Evolutionary conservation across 768 basidiomycete genomes (phyloP).

Genomic region (Phlegmacium glaucopus): DNA sequence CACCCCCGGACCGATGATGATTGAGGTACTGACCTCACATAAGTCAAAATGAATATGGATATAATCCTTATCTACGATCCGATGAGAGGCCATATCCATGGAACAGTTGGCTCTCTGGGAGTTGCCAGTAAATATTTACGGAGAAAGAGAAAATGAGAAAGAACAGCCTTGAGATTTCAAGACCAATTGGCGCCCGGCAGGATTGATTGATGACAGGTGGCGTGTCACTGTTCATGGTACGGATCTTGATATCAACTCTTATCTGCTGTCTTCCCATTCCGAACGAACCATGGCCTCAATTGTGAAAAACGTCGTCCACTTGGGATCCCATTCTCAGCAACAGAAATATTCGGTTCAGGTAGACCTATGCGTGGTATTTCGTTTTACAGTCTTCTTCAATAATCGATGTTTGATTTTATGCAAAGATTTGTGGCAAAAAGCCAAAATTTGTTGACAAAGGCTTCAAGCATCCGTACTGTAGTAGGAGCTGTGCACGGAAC

Average conservation of each 20-base stretch:
- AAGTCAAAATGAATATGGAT: conserved; percentile 42
- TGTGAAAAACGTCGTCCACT: conserved; percentile 39
- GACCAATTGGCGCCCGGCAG: conserved; percentile 17
- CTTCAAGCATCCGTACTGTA: conserved; percentile 54
- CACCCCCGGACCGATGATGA: background rate
- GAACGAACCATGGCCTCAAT: conserved; percentile 37
- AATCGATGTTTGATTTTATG: conserved; percentile 9
- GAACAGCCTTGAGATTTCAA: conserved; percentile 14
- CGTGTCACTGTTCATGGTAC: conserved; percentile 26
- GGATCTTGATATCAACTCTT: conserved; percentile 20
- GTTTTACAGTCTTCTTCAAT: too few relatives aligned
- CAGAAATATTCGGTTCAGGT: conserved; percentile 22
- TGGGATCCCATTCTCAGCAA: conserved; percentile 28
- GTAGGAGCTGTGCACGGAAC: conserved; percentile 56
- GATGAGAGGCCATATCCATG: conserved; percentile 37
- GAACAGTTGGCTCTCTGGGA: conserved; percentile 1
- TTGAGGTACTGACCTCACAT: conserved; percentile 45
- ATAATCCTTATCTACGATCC: too few relatives aligned
- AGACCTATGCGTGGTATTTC: conserved; percentile 45
- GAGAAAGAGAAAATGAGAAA: conserved; percentile 5
- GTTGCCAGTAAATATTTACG: conserved; percentile 8
- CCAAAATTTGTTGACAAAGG: conserved; percentile 65
- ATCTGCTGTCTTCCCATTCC: conserved; percentile 16
- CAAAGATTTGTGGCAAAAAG: conserved; percentile 54
- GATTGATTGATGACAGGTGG: conserved; percentile 13